These are phyloP conservation scores for Cladophialophora carrionii DNA, from an alignment of 2,329 filamentous ascomycete species.

Conservation along the genomic window DNA sequence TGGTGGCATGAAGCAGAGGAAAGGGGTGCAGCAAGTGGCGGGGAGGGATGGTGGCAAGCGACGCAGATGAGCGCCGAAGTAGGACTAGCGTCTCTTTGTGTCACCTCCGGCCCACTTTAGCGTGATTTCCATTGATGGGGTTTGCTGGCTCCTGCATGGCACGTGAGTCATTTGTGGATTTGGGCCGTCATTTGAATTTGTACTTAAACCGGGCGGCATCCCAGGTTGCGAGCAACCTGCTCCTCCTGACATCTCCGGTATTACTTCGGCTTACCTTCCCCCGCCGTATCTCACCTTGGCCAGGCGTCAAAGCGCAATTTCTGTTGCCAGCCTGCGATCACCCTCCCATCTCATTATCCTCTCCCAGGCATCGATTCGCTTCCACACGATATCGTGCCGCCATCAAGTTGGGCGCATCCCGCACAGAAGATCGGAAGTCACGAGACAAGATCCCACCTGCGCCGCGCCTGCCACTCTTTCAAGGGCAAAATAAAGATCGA, in stretches of 20 bases:
- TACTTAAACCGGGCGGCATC: constrained; percentile 32
- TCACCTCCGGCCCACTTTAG: not conserved
- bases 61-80: not conserved
- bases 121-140: not conserved
- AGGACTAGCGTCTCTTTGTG: constrained; percentile 15
- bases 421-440: constrained; percentile 19
- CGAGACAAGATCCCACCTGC: constrained; percentile 20
- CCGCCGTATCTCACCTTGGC: constrained; percentile 21
- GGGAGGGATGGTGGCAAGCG: constrained; percentile 6
- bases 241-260: constrained; percentile 24
- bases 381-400: constrained; percentile 29
- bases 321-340: constrained; percentile 27
- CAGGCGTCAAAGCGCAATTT: constrained; percentile 28
- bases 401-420: constrained; percentile 26
- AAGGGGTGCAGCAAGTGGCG: constrained; percentile 22
- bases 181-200: not conserved
- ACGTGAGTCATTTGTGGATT: constrained; percentile 1
- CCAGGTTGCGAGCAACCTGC: constrained; percentile 30
- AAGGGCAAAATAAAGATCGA: constrained; percentile 22
- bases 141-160: not conserved
- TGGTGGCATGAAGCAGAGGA: constrained; percentile 6
- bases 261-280: constrained; percentile 25
- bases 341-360: constrained; percentile 8
- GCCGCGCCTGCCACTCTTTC: constrained; percentile 30
- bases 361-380: constrained; percentile 20